phyloP scores from a whole-genome alignment of 2,329 filamentous ascomycete species.

The Rhynchosporium secalis region DNA sequence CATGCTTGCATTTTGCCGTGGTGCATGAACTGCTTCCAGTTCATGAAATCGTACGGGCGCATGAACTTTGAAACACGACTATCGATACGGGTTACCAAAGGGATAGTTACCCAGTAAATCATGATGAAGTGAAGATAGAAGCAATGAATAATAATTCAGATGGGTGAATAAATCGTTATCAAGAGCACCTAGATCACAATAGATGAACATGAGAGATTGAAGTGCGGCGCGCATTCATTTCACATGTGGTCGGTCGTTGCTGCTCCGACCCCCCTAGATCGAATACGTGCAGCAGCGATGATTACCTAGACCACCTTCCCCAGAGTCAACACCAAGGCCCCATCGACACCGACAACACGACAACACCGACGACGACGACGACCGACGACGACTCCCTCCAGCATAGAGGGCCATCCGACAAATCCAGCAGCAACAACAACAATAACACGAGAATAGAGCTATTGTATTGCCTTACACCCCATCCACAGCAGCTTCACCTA shows the following conservation, averaged over 20 bases:
- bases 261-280: conserved; percentile 8
- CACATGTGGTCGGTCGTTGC: conserved; percentile 9
- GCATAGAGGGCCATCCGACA: conserved; percentile 14
- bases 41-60: conserved; percentile 6
- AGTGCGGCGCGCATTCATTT: not conserved
- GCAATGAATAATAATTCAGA: conserved; percentile 1
- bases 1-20: conserved; percentile 7
- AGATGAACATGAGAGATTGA: not conserved
- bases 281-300: not conserved
- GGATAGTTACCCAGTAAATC: not conserved
- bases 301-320: not conserved
- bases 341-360: not conserved
- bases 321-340: conserved; percentile 8
- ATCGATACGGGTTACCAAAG: not conserved
- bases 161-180: not conserved
- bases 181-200: not conserved
- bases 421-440: conserved; percentile 11
- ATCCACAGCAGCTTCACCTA: conserved; percentile 12
- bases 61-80: not conserved
- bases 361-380: conserved; percentile 14
- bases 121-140: not conserved
- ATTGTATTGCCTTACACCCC: conserved; percentile 18
- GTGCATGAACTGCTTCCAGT: conserved; percentile 14
- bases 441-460: conserved; percentile 18
- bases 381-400: conserved; percentile 17